Conservation (phyloP, 805 yeast genomes). For the Schizosaccharomyces lindneri region DNA sequence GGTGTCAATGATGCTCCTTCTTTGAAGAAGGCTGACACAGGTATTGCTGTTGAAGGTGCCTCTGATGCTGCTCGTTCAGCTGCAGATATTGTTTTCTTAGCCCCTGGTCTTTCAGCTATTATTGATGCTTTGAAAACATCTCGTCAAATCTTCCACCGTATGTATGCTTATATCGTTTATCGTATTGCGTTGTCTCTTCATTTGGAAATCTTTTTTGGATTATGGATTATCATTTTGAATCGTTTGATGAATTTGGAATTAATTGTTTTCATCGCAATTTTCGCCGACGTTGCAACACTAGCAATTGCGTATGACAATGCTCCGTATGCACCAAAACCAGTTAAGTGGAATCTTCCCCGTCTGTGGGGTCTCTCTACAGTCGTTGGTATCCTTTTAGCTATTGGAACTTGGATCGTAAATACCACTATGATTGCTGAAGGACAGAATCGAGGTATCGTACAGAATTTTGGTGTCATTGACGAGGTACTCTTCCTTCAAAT, state of each 20-base stretch:
- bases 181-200: constrained; percentile 89
- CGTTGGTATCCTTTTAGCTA: constrained; percentile 41
- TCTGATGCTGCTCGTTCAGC: constrained; percentile 23
- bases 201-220: constrained; percentile 80
- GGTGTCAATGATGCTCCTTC: constrained; percentile 50
- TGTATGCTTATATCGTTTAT: constrained; percentile 94
- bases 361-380: constrained; percentile 61
- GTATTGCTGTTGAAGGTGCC: constrained; percentile 52
- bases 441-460: constrained; percentile 71
- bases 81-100: constrained; percentile 24
- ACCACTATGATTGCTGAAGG: constrained; percentile 59
- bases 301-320: constrained; percentile 81
- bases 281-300: constrained; percentile 61
- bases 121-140: constrained; percentile 59
- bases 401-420: constrained; percentile 79
- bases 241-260: constrained; percentile 65
- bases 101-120: constrained; percentile 37
- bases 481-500: constrained; percentile 86
- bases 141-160: constrained; percentile 94
- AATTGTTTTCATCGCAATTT: constrained; percentile 87
- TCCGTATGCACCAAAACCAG: constrained; percentile 80
- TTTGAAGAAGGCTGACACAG: constrained; percentile 50
- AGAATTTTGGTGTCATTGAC: constrained; percentile 83
- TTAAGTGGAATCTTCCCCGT: constrained; percentile 91
- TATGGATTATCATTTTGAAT: constrained; percentile 89